Conservation (phyloP, 1,284 basidiomycete genomes). For the Cutaneotrichosporon sp. region DNA sequence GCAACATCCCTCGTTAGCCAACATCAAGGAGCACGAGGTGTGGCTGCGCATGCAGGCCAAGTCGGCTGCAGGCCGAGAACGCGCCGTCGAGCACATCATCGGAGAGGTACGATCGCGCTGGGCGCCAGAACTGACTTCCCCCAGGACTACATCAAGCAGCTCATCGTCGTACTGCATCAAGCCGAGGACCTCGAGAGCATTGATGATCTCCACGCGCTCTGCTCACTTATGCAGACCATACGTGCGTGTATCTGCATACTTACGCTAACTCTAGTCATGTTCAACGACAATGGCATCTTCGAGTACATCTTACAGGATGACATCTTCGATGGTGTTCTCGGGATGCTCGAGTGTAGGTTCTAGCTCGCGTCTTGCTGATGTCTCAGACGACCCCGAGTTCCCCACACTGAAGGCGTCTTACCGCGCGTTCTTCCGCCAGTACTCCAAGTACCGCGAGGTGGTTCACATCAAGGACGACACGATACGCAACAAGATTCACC, state of each 20-base stretch:
- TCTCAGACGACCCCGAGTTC: slow-evolving; percentile 93
- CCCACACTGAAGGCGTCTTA: slow-evolving; percentile 94
- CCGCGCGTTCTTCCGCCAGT: slow-evolving; percentile 82
- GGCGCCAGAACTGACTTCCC: background rate
- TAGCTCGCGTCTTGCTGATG: background rate
- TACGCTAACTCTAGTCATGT: slow-evolving; percentile 65
- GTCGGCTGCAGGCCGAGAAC: slow-evolving; percentile 58
- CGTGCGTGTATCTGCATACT: slow-evolving; percentile 61
- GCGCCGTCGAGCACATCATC: slow-evolving; percentile 77
- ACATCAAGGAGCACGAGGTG: slow-evolving; percentile 49
- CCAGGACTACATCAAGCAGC: slow-evolving; percentile 82
- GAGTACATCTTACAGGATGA: slow-evolving; percentile 95
- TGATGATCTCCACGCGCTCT: slow-evolving; percentile 84
- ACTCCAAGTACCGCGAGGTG: slow-evolving; percentile 81
- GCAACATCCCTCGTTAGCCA: slow-evolving; percentile 43
- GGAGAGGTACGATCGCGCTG: slow-evolving; percentile 33
- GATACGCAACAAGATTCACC: slow-evolving; percentile 86
- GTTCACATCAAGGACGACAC: slow-evolving; percentile 71
- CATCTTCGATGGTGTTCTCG: slow-evolving; percentile 86
- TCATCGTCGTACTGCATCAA: slow-evolving; percentile 78
- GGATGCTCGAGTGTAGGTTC: slow-evolving; percentile 91
- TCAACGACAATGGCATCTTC: slow-evolving; percentile 93
- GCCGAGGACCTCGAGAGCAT: slow-evolving; percentile 92
- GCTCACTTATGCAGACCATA: slow-evolving; percentile 92
- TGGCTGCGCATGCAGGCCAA: slow-evolving; percentile 48